Evolutionary conservation across 371 early-diverging fungal genomes (phyloP).

Genomic region (Apophysomyces ossiformis): DNA sequence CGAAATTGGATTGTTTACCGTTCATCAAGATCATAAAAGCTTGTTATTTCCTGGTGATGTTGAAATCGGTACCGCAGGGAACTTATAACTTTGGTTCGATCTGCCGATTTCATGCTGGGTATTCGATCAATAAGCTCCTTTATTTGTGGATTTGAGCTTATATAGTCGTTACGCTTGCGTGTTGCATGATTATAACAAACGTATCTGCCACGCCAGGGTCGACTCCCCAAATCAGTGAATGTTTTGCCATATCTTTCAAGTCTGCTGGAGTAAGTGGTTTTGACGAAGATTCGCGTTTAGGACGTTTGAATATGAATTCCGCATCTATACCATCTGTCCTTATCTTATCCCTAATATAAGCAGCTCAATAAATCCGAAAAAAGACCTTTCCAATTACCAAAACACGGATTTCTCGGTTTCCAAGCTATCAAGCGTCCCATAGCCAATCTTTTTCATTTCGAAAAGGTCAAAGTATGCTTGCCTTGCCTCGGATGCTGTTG

Average conservation of each 20-base stretch:
- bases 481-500: neutral
- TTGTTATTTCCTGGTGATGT: neutral
- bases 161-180: neutral
- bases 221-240: constrained; percentile 14
- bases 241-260: neutral
- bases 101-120: constrained; percentile 6
- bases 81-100: neutral
- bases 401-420: constrained; percentile 11
- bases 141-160: neutral
- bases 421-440: neutral
- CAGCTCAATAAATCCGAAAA: neutral
- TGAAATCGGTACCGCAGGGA: constrained; percentile 10
- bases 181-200: constrained; percentile 12
- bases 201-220: constrained; percentile 21
- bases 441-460: constrained; percentile 8
- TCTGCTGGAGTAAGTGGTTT: neutral
- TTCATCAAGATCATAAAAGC: constrained; percentile 1
- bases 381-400: neutral
- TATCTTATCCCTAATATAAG: neutral
- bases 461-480: constrained; percentile 9
- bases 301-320: constrained; percentile 7
- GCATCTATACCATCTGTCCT: constrained; percentile 6
- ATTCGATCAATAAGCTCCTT: constrained; percentile 14
- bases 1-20: neutral
- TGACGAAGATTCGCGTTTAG: neutral